phyloP scores from a whole-genome alignment of 2,329 filamentous ascomycete species.

The Keithomyces neogunnii region DNA sequence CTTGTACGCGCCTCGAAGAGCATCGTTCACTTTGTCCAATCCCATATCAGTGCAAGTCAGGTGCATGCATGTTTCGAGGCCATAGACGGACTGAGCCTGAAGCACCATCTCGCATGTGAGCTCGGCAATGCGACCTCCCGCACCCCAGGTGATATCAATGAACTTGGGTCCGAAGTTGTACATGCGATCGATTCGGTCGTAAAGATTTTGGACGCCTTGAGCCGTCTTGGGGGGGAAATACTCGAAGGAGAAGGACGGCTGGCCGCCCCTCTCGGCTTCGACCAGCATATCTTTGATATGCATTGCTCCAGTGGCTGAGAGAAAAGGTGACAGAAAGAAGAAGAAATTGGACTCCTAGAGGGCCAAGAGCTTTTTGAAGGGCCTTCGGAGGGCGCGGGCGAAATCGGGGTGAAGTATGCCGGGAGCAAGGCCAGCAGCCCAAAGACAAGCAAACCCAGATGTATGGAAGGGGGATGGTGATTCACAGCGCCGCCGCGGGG shows the following conservation, averaged over 20 bases:
- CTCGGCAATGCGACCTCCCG: conserved; percentile 82
- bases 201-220: conserved; percentile 96
- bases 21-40: conserved; percentile 80
- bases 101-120: conserved; percentile 97
- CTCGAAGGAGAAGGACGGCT: conserved; percentile 95
- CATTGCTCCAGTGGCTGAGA: conserved; percentile 50
- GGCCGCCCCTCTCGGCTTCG: conserved; percentile 68
- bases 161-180: conserved; percentile 88
- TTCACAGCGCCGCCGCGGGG: neutral
- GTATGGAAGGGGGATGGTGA: neutral
- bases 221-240: conserved; percentile 98
- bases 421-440: neutral
- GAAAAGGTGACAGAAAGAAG: neutral
- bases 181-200: conserved; percentile 99
- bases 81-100: conserved; percentile 89
- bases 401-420: neutral
- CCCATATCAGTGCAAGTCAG: conserved; percentile 98
- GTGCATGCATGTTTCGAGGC: conserved; percentile 98
- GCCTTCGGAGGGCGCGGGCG: neutral
- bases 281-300: conserved; percentile 90
- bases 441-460: no score
- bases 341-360: neutral
- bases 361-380: neutral
- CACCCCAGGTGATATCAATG: conserved; percentile 98
- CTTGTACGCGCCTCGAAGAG: conserved; percentile 81